Evolutionary conservation across 192 early-diverging fungal species (phyloP), one percentile per base, ranked within the genome.

Genomic region (Backusella parvicylindrica): DNA sequence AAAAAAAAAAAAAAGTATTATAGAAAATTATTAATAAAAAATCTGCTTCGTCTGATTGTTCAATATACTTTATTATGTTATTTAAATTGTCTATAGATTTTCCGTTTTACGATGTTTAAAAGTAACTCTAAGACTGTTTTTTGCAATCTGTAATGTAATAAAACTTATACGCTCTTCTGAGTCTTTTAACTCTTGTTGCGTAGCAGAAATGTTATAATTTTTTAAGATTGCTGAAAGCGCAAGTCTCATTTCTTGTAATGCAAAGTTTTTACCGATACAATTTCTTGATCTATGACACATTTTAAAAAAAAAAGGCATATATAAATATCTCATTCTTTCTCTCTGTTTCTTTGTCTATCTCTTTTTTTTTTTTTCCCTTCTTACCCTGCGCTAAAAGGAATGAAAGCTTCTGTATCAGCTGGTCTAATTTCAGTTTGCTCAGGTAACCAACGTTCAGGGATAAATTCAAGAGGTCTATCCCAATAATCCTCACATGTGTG

Each of bases 151-250:
- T 13, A 80, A 32, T 5, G 79, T 76, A 3, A 80, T 26, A 31
- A 63, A 80, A 31, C 53, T 37, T 31, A 53, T 66, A 30, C 26
- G 37, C 18, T 80, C 88, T 70, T 97, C 92, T 63, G 88, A 88
- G 0, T 73, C 30, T 30, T 80, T 66, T 80, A 95, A 91, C 68
- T 95, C 92, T 32, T 90, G 9, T 12, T 74, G 32, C 2, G 87
- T 81, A 30, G 77, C 68, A 16, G 73, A 71, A 23, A 88, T 77
- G 1, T 87, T 78, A 73, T 82, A 89, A 2, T 66, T 70, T 31
- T 72, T 79, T n/a, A 89, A 33, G 5, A 89, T 38, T 1, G 80
- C 70, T 26, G 84, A 77, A 38, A 89, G 33, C 13, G 77, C 71
- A 15, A 87, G 36, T 18, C 81, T 75, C 81, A 89, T 86, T 77